Conservation (phyloP, 352 stramenopile species). For the Thraustotheca clavata region DNA sequence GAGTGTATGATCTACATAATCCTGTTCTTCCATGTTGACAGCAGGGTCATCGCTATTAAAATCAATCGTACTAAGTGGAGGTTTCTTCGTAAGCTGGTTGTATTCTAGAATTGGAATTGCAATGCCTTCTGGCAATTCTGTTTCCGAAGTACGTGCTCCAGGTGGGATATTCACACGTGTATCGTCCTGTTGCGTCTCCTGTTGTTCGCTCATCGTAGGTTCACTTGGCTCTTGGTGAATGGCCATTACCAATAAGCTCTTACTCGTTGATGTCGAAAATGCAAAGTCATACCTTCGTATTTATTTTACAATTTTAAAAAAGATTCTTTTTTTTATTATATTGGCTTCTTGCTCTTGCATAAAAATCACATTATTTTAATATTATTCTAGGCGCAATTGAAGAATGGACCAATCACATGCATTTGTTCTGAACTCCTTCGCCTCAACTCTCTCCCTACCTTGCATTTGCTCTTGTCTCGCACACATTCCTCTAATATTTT, state of each 20-base stretch:
- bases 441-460: too few species aligned
- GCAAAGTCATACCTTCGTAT: not conserved
- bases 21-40: slow-evolving; percentile 19
- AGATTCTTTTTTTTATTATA: not conserved
- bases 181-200: not conserved
- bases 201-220: not conserved
- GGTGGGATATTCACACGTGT: slow-evolving; percentile 1
- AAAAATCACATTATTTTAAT: too few species aligned
- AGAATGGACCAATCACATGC: too few species aligned
- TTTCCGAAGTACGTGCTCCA: slow-evolving; percentile 9
- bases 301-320: not conserved
- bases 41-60: not conserved
- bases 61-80: not conserved
- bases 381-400: too few species aligned
- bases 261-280: not conserved
- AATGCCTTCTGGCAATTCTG: not conserved
- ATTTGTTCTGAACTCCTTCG: too few species aligned
- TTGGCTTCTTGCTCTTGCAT: not conserved
- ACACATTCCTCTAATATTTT: too few species aligned
- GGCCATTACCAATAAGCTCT: not conserved
- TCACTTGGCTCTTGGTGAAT: slow-evolving; percentile 14
- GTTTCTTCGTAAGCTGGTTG: slow-evolving; percentile 13
- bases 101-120: slow-evolving; percentile 1
- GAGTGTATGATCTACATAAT: slow-evolving; percentile 70
- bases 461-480: too few species aligned